These are phyloP conservation scores for Brasilioporus rufonigricans DNA, from an alignment of 768 basidiomycete species.

Conservation along the genomic window DNA sequence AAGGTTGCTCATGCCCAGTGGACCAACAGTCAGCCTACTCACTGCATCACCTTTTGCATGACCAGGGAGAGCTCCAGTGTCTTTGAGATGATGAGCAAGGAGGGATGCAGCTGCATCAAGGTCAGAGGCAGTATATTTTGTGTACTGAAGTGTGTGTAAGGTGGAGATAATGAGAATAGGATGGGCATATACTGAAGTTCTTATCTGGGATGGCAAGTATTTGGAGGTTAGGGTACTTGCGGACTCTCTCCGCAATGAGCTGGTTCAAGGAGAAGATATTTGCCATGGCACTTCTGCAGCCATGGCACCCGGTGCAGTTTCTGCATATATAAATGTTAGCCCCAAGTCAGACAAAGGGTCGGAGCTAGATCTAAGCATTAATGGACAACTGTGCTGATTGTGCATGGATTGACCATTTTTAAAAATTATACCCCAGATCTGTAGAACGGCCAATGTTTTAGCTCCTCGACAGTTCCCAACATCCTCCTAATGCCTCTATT, in stretches of 20 bases:
- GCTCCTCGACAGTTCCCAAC: too few species aligned
- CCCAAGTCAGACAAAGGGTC: too few species aligned
- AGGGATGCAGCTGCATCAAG: constrained; percentile 28
- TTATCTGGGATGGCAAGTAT: constrained; percentile 27
- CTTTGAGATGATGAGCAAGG: constrained; percentile 23
- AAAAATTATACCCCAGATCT: too few species aligned
- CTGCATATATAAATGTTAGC: too few species aligned
- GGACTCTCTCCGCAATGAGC: constrained; percentile 20
- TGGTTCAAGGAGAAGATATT: constrained; percentile 28
- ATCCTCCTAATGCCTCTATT: too few species aligned
- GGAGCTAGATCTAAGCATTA: too few species aligned
- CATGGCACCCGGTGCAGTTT: too few species aligned
- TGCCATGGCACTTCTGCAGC: constrained; percentile 12
- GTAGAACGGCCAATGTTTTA: too few species aligned
- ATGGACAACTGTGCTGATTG: too few species aligned
- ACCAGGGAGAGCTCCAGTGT: constrained; percentile 17
- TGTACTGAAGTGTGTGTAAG: constrained; percentile 13
- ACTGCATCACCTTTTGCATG: constrained; percentile 24
- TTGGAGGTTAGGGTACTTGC: constrained; percentile 20
- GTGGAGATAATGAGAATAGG: too few species aligned
- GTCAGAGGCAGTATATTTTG: constrained; percentile 22
- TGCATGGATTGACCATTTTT: too few species aligned
- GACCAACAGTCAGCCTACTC: constrained; percentile 25
- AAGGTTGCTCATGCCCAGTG: constrained; percentile 29
- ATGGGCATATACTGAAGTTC: constrained; percentile 15